phyloP scores from a whole-genome alignment of 1,139 yeast genomes.

The Saccharomycopsis crataegensis region DNA sequence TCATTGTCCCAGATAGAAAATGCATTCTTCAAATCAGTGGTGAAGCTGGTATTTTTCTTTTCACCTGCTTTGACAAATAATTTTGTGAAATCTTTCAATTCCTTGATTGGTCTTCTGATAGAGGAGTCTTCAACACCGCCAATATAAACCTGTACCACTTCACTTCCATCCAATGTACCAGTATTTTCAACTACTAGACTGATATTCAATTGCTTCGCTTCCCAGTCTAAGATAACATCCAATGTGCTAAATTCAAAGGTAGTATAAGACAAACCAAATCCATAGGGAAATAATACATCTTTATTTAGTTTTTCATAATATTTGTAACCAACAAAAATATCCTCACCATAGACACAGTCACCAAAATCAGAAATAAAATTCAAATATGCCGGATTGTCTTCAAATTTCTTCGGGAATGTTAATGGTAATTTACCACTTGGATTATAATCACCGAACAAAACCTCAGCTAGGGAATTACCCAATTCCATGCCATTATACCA shows the following conservation, averaged over 20 bases:
- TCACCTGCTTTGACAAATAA: conserved; percentile 38
- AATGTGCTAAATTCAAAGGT: conserved; percentile 34
- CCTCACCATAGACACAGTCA: conserved; percentile 34
- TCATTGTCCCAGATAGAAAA: conserved; percentile 48
- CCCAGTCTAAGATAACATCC: neutral
- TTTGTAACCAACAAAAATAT: conserved; percentile 44
- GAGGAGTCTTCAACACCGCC: conserved; percentile 34
- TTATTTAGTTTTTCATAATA: conserved; percentile 45
- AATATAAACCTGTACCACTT: conserved; percentile 5
- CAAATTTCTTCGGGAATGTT: conserved; percentile 48
- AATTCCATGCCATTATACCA: conserved; percentile 54
- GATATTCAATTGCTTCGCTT: too few species aligned
- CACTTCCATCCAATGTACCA: conserved; percentile 4
- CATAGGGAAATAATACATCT: conserved; percentile 53
- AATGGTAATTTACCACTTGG: conserved; percentile 60
- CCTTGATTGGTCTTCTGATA: conserved; percentile 44
- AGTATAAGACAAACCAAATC: conserved; percentile 53
- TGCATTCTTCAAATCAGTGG: conserved; percentile 40
- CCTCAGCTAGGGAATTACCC: conserved; percentile 40
- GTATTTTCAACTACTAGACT: conserved; percentile 11
- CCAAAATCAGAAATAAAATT: conserved; percentile 43
- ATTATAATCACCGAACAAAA: conserved; percentile 51
- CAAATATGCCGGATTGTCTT: conserved; percentile 46
- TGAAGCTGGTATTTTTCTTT: conserved; percentile 31
- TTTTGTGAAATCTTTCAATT: conserved; percentile 49